Conservation (phyloP, 352 stramenopile genomes). For the Phytophthora foliorum region DNA sequence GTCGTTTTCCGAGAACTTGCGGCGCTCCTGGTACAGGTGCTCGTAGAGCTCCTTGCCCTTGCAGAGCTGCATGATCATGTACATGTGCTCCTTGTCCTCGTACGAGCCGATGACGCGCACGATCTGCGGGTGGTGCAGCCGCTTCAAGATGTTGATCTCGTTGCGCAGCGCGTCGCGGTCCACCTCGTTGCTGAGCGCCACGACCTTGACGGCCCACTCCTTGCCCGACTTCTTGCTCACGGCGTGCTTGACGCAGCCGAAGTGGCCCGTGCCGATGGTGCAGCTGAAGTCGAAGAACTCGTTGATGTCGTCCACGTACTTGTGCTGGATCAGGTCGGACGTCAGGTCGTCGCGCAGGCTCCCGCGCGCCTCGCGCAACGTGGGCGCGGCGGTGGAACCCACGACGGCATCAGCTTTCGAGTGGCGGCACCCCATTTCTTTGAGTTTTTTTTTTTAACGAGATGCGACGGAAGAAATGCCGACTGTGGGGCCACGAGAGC, state of each 20-base stretch:
- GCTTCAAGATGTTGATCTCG: slow-evolving; percentile 82
- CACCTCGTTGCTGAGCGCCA: slow-evolving; percentile 74
- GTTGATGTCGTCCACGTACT: slow-evolving; percentile 71
- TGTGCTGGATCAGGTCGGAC: slow-evolving; percentile 83
- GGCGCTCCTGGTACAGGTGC: slow-evolving; percentile 75
- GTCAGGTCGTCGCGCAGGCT: slow-evolving; percentile 77
- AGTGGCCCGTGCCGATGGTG: slow-evolving; percentile 78
- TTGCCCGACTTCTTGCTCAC: slow-evolving; percentile 72
- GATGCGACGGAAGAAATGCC: slow-evolving; percentile 8
- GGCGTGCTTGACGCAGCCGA: slow-evolving; percentile 74
- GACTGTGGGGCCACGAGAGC: slow-evolving; percentile 13
- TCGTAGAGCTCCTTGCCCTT: slow-evolving; percentile 86
- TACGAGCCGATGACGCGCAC: slow-evolving; percentile 83
- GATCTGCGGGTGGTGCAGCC: slow-evolving; percentile 85
- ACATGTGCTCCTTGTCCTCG: slow-evolving; percentile 84
- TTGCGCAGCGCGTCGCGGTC: slow-evolving; percentile 82
- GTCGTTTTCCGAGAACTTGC: slow-evolving; percentile 71
- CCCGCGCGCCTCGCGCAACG: slow-evolving; percentile 21
- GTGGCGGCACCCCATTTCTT: slow-evolving; percentile 66
- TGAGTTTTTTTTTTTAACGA: neutral
- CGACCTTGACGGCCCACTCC: slow-evolving; percentile 83
- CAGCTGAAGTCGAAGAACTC: slow-evolving; percentile 71
- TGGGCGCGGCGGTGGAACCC: slow-evolving; percentile 33
- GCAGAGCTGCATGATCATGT: slow-evolving; percentile 91
- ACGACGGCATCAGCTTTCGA: slow-evolving; percentile 64